Evolutionary conservation across 2,329 filamentous ascomycete species (phyloP).

Genomic region (Truncatella angustata): DNA sequence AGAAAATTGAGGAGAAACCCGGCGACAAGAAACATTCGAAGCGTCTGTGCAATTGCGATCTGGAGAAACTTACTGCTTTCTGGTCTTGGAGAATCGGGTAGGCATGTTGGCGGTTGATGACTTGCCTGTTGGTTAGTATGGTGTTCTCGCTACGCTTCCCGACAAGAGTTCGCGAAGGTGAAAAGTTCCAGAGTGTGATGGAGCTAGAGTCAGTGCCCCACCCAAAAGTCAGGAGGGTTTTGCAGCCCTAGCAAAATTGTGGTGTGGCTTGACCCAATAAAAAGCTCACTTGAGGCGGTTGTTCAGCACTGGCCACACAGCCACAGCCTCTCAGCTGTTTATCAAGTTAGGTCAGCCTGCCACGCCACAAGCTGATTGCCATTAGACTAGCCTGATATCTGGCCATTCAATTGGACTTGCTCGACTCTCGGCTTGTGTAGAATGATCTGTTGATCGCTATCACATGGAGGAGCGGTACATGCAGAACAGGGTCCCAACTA

Average conservation of each 20-base stretch:
- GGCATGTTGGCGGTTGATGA: conserved; percentile 58
- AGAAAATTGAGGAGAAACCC: conserved; percentile 1
- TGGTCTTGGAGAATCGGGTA: conserved; percentile 73
- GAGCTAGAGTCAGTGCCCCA: background rate
- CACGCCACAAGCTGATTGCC: too few species aligned
- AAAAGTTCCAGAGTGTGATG: conserved; percentile 9
- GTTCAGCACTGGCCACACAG: background rate
- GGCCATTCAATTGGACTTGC: too few species aligned
- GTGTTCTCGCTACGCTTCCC: conserved; percentile 15
- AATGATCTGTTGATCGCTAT: too few species aligned
- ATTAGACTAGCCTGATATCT: too few species aligned
- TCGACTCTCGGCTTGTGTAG: too few species aligned
- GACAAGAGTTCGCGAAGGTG: conserved; percentile 14
- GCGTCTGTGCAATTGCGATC: conserved; percentile 25
- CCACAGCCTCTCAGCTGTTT: too few species aligned
- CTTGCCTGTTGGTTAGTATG: conserved; percentile 23
- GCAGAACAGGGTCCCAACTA: too few species aligned
- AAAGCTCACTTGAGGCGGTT: too few species aligned
- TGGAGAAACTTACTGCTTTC: conserved; percentile 69
- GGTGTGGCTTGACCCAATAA: conserved; percentile 7
- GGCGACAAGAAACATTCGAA: background rate
- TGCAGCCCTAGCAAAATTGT: conserved; percentile 10
- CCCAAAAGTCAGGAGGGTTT: background rate
- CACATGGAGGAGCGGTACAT: too few species aligned
- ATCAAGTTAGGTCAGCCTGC: too few species aligned